phyloP scores from a whole-genome alignment of 768 basidiomycete genomes.

The Suillus bovinus region DNA sequence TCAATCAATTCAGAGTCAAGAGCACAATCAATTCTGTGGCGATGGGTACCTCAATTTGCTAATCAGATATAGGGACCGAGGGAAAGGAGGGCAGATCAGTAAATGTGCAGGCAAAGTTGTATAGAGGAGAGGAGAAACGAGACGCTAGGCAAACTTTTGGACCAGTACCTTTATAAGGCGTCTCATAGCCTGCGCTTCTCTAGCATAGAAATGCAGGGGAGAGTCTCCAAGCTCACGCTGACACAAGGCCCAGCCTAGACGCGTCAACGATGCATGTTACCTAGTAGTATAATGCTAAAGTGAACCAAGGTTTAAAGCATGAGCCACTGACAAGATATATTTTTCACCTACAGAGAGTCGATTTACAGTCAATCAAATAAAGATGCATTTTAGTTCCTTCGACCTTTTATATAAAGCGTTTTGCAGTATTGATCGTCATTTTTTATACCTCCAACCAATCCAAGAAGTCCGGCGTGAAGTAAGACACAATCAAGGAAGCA shows the following conservation, averaged over 20 bases:
- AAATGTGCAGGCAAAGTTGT: too few relatives aligned
- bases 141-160: neutral
- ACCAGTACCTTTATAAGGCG: neutral
- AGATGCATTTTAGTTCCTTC: neutral
- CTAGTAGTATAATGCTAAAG: neutral
- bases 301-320: neutral
- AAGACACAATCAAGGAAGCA: constrained; percentile 86
- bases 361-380: neutral
- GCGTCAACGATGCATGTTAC: neutral
- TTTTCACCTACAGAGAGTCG: neutral
- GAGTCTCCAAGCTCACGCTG: neutral
- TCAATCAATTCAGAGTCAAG: too few relatives aligned
- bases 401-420: neutral
- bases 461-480: constrained; percentile 96
- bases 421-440: neutral
- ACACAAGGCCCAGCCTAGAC: neutral
- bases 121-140: neutral
- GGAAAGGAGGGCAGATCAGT: too few relatives aligned
- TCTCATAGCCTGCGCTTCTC: neutral
- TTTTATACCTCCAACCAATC: constrained; percentile 59
- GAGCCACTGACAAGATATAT: neutral
- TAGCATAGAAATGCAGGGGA: neutral
- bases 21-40: too few relatives aligned
- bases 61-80: too few relatives aligned
- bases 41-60: too few relatives aligned